Percentiles rank a stretch among this genome's conserved stretches.
Conservation (phyloP, 2,329 filamentous ascomycete species). For the Leptographium radiaticola region DNA sequence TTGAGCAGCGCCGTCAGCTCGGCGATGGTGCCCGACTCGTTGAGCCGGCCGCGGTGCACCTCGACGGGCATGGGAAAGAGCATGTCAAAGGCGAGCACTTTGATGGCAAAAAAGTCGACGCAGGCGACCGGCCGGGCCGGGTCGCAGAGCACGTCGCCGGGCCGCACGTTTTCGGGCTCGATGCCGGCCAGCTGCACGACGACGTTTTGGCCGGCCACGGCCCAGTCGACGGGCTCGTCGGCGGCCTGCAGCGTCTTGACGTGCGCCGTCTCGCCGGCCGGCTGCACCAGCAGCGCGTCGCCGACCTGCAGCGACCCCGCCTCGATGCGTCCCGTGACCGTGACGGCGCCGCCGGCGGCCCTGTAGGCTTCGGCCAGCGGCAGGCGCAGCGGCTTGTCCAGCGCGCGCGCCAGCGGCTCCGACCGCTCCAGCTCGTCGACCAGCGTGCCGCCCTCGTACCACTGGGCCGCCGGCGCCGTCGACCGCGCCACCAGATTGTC, state of each 20-base stretch:
- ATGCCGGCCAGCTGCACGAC: slow-evolving; percentile 75
- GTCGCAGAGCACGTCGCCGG: slow-evolving; percentile 78
- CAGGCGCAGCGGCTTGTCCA: slow-evolving; percentile 72
- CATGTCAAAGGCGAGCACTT: slow-evolving; percentile 80
- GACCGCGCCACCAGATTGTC: slow-evolving; percentile 64
- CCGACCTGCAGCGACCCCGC: slow-evolving; percentile 74
- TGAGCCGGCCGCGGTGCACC: slow-evolving; percentile 72
- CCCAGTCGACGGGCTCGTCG: slow-evolving; percentile 31
- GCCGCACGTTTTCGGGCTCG: slow-evolving; percentile 66
- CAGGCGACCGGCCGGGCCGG: slow-evolving; percentile 54
- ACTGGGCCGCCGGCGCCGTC: slow-evolving; percentile 44
- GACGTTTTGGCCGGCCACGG: slow-evolving; percentile 66
- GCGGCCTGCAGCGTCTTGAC: slow-evolving; percentile 64
- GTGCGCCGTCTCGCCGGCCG: slow-evolving; percentile 65
- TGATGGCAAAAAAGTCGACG: slow-evolving; percentile 62
- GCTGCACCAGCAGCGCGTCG: slow-evolving; percentile 67
- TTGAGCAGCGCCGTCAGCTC: slow-evolving; percentile 63
- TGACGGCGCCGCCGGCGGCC: slow-evolving; percentile 67
- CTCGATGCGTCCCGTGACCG: slow-evolving; percentile 76
- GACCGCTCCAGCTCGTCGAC: slow-evolving; percentile 77
- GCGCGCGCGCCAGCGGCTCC: slow-evolving; percentile 54
- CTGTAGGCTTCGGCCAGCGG: slow-evolving; percentile 82
- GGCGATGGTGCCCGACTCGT: slow-evolving; percentile 62
- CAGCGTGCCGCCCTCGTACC: slow-evolving; percentile 72
- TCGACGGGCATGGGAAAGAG: slow-evolving; percentile 82